Conservation (phyloP, 1,284 basidiomycete genomes). For the Mycena sp. region DNA sequence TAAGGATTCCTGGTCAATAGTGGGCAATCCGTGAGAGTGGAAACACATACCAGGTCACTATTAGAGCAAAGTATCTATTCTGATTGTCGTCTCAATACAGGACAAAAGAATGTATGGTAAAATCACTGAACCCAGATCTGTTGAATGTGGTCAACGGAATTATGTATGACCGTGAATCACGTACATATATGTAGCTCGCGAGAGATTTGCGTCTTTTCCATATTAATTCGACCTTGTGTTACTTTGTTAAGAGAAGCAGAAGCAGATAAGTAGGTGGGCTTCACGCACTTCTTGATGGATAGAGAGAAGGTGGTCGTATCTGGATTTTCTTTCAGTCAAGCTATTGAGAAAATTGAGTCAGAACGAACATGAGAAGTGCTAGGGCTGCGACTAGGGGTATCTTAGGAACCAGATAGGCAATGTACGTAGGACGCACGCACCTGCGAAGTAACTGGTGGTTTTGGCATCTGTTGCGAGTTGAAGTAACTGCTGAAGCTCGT, state of each 20-base stretch:
- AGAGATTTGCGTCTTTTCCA: conserved; percentile 12
- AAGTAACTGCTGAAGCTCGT: conserved; percentile 4
- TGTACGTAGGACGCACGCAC: not conserved
- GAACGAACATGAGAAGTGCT: conserved; percentile 7
- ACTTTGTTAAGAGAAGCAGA: not conserved
- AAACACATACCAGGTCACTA: conserved; percentile 3
- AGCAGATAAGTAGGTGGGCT: not conserved
- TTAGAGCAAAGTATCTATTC: conserved; percentile 18
- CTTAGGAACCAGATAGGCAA: not conserved
- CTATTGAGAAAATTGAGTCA: not conserved
- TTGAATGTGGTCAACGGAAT: not conserved
- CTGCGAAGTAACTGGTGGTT: conserved; percentile 22
- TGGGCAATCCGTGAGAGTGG: not conserved
- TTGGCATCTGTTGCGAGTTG: conserved; percentile 7
- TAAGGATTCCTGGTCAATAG: not conserved
- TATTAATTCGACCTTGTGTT: conserved; percentile 5
- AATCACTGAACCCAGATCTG: conserved; percentile 10
- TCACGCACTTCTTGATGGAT: conserved; percentile 6
- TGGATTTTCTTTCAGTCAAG: not conserved
- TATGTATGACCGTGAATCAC: not conserved
- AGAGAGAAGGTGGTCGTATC: conserved; percentile 18
- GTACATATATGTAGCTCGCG: conserved; percentile 14
- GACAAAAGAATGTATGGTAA: not conserved
- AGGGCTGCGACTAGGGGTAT: conserved; percentile 7
- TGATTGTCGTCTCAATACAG: not conserved